Base-by-base conservation (phyloP, 495 filamentous ascomycete species). In the Aspergillus kassunensis region DNA sequence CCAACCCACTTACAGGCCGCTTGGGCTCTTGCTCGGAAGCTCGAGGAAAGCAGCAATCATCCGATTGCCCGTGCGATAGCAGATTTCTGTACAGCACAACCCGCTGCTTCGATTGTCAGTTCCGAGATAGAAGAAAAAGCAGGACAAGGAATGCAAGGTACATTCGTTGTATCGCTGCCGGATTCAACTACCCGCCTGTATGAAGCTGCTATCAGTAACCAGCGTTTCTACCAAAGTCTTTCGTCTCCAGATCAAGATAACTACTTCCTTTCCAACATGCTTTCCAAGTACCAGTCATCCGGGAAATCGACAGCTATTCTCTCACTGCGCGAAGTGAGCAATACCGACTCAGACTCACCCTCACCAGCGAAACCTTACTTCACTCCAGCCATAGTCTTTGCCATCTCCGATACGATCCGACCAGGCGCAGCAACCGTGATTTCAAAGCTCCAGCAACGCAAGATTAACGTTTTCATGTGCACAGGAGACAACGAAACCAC, bases 1-100 rank as follows among this genome's bases (percentile, higher is more conserved):
- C 53, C 66, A 3, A 61, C 68, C 10, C 42, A 71, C 4, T 31
- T 70, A 21, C 49, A 63, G 20, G 48, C 73, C 36, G 76, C 63
- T 59, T 80, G 82, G 65, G 62, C 71, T 5, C 66, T 87, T 16
- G 77, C 88, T 18, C 82, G 77, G 49, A 75, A 76, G 7, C 64
- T 95, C 6, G 92, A 97, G 66, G 84, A 90, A 53, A 87, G 80
- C 57, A 95, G 90, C 69, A 87, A 79, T 48, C 92, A 97, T 63
- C 90, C 92, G 0, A 80, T 97, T 31, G 93, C 89, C 4, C 88
- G 82, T 41, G 91, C 93, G 16, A 77, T 96, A n/a, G 74, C 84
- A 2, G 64, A 71, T 2, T 89, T 86, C 60, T 92, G 90, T 63
- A 62, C 70, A 31, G 60, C 67, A 1, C 70, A 74, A 41, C 34